phyloP scores from a whole-genome alignment of 495 filamentous ascomycete genomes.

The Echria macrotheca region DNA sequence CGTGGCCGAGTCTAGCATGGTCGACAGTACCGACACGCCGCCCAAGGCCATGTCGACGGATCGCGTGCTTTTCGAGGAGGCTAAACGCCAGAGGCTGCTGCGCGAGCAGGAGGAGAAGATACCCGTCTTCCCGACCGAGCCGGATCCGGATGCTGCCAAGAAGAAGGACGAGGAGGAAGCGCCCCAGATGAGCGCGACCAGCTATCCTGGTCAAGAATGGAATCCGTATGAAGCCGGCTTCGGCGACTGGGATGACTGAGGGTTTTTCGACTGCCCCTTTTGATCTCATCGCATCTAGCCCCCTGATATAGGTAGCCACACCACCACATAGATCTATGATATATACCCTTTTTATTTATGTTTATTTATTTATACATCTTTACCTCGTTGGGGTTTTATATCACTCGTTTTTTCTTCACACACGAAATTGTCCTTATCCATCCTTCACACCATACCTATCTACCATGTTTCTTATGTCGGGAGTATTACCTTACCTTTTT shows the following conservation, averaged over 20 bases:
- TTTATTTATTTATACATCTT: background rate
- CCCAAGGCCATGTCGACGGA: slow-evolving; percentile 25
- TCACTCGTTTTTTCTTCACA: too few relatives aligned
- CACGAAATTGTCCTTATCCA: too few relatives aligned
- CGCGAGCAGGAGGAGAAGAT: slow-evolving; percentile 48
- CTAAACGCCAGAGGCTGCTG: slow-evolving; percentile 26
- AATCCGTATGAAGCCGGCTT: slow-evolving; percentile 47
- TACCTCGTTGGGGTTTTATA: too few relatives aligned
- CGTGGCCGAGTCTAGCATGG: slow-evolving; percentile 6
- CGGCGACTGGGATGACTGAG: slow-evolving; percentile 22
- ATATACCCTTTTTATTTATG: too few relatives aligned
- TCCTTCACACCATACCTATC: too few relatives aligned
- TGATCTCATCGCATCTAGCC: too few relatives aligned
- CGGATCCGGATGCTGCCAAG: slow-evolving; percentile 18
- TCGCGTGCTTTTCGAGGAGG: slow-evolving; percentile 32
- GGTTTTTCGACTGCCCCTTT: background rate
- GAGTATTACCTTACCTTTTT: too few relatives aligned
- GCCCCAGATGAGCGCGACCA: slow-evolving; percentile 69
- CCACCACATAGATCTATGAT: too few relatives aligned
- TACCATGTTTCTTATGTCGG: too few relatives aligned
- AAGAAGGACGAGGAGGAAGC: slow-evolving; percentile 41
- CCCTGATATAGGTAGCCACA: too few relatives aligned
- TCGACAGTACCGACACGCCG: slow-evolving; percentile 4
- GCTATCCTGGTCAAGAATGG: slow-evolving; percentile 82
- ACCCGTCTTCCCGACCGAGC: slow-evolving; percentile 28